Evolutionary conservation across 148 eudicot species (phyloP), one percentile per base, ranked within the genome.

Genomic region (Vaccinium darrowii): DNA sequence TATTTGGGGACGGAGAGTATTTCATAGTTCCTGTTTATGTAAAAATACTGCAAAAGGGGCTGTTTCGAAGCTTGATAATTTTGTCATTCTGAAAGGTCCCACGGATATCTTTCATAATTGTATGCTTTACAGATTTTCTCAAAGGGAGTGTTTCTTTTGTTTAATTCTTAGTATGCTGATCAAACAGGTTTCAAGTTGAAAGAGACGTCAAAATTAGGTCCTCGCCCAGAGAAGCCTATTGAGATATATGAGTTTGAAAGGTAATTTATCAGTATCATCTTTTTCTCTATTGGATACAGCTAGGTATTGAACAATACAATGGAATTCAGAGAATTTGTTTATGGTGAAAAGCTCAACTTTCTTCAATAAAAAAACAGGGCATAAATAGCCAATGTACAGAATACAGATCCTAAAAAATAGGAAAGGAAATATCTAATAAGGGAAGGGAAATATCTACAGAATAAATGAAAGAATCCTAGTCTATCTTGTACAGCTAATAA

Each of bases 191-290:
- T 84, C 76, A 94, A 91, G 87, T 85, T 95, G 81, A 95, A 95
- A 88, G 99, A 97, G 91, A 92, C 89, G 67, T 92, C 93, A 79
- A 95, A 92, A 33, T 73, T 95, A 88, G 99, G 99, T 84, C 96
- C 99, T 77, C 95, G 98, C 56, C 99, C 99, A 21, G 96, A 90
- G 85, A 92, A 93, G 88, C 95, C 98, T 84, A 94, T 97, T 79
- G 96, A 97, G 92, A 93, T 97, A 73, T 97, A 97, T 76, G 99
- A 97, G 87, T 97, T 93, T 91, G 99, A 97, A 88, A 85, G 99
- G 99, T 95, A 91, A 25, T 18, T 30, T 33, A 67, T 51, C 60
- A 76, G 63, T 76, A 23, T 72, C 19, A 33, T 60, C 8, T n/a
- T 25, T 30, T 4, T 63, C 23, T 78, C 23, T 33, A 25, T 51